Evolutionary conservation across 371 early-diverging fungal genomes (phyloP), one percentile per base, ranked within the genome.

Genomic region (Mucor velutinosus): DNA sequence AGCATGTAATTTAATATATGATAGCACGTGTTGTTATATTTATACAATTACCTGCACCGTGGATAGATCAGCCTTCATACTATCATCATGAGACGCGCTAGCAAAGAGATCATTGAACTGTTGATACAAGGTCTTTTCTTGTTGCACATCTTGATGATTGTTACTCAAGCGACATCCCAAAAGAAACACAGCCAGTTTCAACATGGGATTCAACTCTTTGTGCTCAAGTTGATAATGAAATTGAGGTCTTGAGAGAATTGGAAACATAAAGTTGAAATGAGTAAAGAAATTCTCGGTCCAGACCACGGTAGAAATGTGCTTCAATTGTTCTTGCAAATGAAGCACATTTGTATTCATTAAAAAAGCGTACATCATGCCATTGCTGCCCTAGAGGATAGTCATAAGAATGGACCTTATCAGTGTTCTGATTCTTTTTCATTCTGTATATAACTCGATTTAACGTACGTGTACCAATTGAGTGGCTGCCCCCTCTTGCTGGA

Each of bases 321-420:
- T 47, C 17, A 7, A 21, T 21, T 21, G 19, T 2, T 21, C 32
- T 35, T 8, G 14, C 37, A 60, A 33, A 58, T 49, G 21, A 41
- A 37, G 55, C 39, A 53, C 56, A 55, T 37, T 39, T 30, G 29
- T 23, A 41, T 8, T 58, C 64, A 39, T 65, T 60, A 43, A 69
- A 72, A 69, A 77, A 62, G 60, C 65, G 66, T 64, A 60, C 49
- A 70, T 35, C 45, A 69, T 69, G 71, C 70, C 72, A 75, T 76
- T 65, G 76, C 78, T 78, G 76, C 76, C 75, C 81, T 80, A 77
- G 76, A 78, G 70, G 65, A 53, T 62, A 67, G 55, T 69, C 62
- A 67, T 65, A 71, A 71, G 65, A 72, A 75, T 74, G 77, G 77
- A 81, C 71, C 82, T 81, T 81, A 81, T 81, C 82, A 81, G 79